Base-by-base conservation (phyloP, 176 grass and related monocot genomes). In the Elymus sibiricus region DNA sequence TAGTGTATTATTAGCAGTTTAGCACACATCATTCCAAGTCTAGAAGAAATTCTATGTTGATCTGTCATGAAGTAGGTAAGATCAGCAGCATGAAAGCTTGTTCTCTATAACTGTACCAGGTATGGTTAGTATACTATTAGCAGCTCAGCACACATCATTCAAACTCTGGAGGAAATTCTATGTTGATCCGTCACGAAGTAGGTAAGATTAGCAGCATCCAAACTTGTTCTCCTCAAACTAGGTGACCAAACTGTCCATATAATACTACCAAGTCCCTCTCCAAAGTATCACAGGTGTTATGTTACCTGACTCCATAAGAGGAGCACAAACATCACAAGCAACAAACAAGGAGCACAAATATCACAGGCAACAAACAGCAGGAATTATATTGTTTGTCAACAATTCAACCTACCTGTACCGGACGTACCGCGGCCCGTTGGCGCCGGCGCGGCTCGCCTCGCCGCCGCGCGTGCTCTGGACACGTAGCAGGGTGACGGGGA, bases 401-500 rank as follows among this genome's bases (percentile, higher is more conserved):
- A 65, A 19, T 16, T 34, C 10, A 35, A 29, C 44, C 89, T 64
- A 77, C 95, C 87, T 92, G 85, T 89, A 88, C 31, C 56, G 66
- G 59, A 63, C 35, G 44, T 89, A 82, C 32, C 79, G 85, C 7
- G 68, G 62, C n/a, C 53, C 40, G 31, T 7, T 27, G 1, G 56
- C 73, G 7, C 35, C 38, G 10, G 5, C 35, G 11, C 9, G 82
- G 37, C 26, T 75, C 22, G 47, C 9, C 42, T 67, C 70, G 2
- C 8, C 70, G 43, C 14, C 53, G 89, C 19, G 39, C 44, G 79
- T 53, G 49, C 86, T 86, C 62, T 87, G 90, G 8, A 96, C 85
- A 10, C 97, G 88, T 0, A 99, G 51, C 1, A 99, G 90, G 22
- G 94, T 99, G 37, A 99, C 97, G 0, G 94, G 90, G n/a, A 99